These are phyloP conservation scores for Opeltia flavorubescens DNA, from an alignment of 495 filamentous ascomycete species.

Conservation along the genomic window DNA sequence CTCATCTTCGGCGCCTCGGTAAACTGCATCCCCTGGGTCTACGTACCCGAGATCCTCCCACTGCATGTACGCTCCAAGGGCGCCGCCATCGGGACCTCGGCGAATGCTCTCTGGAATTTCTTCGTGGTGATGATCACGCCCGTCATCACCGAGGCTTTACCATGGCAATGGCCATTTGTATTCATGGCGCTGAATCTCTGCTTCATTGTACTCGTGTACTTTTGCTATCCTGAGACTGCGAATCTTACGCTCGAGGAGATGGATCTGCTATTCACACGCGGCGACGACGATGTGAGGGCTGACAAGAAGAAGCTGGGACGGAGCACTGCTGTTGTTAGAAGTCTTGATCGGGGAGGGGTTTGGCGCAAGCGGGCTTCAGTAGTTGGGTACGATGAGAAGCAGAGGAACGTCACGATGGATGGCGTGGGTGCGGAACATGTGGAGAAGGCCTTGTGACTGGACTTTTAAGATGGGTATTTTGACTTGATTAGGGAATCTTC, in stretches of 20 bases:
- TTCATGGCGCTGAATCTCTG: conserved; percentile 42
- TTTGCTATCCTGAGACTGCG: conserved; percentile 37
- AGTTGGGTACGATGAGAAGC: background rate
- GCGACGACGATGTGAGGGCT: background rate
- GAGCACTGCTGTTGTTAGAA: conserved; percentile 1
- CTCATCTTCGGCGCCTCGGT: conserved; percentile 33
- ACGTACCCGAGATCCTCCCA: conserved; percentile 32
- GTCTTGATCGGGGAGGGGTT: background rate
- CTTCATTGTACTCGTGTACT: conserved; percentile 35
- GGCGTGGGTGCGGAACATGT: background rate
- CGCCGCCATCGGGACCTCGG: conserved; percentile 26
- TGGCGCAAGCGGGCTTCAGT: background rate
- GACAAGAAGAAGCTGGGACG: background rate
- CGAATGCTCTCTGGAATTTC: conserved; percentile 40
- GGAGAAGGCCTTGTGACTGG: background rate
- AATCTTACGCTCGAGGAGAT: conserved; percentile 17
- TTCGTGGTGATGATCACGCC: conserved; percentile 48
- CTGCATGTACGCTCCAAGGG: conserved; percentile 28
- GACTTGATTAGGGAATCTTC: no score
- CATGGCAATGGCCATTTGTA: conserved; percentile 47
- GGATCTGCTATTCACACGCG: conserved; percentile 10
- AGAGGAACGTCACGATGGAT: background rate
- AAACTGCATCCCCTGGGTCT: conserved; percentile 35
- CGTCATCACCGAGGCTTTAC: conserved; percentile 34
- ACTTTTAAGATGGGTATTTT: background rate